phyloP scores from a whole-genome alignment of 257 asterid genomes.

The Nicotiana tomentosiformis region DNA sequence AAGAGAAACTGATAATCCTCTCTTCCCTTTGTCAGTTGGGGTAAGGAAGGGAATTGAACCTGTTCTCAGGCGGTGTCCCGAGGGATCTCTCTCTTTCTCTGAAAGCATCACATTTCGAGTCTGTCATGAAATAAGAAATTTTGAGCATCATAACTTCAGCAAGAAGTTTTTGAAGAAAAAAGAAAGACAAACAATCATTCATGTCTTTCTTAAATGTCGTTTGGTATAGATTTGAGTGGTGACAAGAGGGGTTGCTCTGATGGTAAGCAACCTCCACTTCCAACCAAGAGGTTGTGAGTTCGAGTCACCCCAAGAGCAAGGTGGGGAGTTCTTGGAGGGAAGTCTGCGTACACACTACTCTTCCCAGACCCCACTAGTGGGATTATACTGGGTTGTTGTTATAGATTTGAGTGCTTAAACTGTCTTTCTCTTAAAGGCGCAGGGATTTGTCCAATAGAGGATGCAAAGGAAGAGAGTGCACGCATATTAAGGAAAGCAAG shows the following conservation, averaged over 20 bases:
- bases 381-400: too few relatives aligned
- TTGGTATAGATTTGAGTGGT: background rate
- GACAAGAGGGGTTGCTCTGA: too few relatives aligned
- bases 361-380: too few relatives aligned
- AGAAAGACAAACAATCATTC: background rate
- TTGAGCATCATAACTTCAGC: slow-evolving; percentile 3
- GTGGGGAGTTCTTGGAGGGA: too few relatives aligned
- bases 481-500: slow-evolving; percentile 79
- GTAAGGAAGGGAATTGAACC: background rate
- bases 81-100: background rate
- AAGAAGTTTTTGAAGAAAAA: background rate
- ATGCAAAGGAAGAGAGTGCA: slow-evolving; percentile 53
- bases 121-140: background rate
- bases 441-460: slow-evolving; percentile 37
- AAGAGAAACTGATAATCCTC: background rate
- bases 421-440: slow-evolving; percentile 18
- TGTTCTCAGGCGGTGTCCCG: background rate
- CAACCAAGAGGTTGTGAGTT: too few relatives aligned
- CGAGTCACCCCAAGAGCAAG: too few relatives aligned
- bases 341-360: too few relatives aligned
- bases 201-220: background rate
- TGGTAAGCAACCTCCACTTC: too few relatives aligned
- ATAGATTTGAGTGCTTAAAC: background rate
- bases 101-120: background rate
- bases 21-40: background rate